phyloP scores from a whole-genome alignment of 768 basidiomycete species.

The Mycena olivaceomarginata region DNA sequence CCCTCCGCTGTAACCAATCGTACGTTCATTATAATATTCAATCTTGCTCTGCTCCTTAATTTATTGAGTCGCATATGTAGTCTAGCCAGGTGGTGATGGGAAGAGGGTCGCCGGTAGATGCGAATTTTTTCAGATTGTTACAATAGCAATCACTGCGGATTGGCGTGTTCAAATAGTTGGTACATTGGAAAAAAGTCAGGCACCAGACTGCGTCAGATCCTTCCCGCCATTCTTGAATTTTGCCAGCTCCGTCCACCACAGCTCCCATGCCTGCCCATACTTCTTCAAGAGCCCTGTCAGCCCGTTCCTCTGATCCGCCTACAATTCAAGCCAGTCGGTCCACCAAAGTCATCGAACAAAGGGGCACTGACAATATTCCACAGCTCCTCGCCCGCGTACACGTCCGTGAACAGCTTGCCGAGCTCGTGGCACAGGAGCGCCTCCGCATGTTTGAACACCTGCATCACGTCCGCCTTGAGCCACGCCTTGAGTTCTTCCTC shows the following conservation, averaged over 20 bases:
- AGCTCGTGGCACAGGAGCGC: constrained; percentile 79
- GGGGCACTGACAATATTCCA: constrained; percentile 80
- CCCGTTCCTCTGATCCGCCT: constrained; percentile 92
- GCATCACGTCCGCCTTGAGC: constrained; percentile 84
- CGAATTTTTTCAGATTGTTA: no score
- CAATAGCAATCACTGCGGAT: no score
- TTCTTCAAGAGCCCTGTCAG: constrained; percentile 84
- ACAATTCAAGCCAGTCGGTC: neutral
- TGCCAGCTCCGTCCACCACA: constrained; percentile 87
- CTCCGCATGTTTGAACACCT: constrained; percentile 88
- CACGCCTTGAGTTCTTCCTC: constrained; percentile 83
- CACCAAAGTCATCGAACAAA: neutral
- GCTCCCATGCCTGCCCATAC: constrained; percentile 91
- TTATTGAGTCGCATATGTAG: no score
- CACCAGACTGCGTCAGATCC: constrained; percentile 61
- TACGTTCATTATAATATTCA: no score
- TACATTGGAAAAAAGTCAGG: neutral
- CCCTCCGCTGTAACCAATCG: no score
- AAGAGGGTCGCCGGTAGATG: no score
- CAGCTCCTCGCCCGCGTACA: constrained; percentile 37
- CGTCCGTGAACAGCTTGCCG: constrained; percentile 62
- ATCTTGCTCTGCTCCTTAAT: no score
- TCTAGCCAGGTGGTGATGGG: no score
- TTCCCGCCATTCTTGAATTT: constrained; percentile 86
- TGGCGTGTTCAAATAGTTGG: no score